A percentile compares a stretch with the other conserved stretches of the same genome.
Evolutionary conservation across 2,329 filamentous ascomycete genomes (phyloP).

Genomic region (Sporothrix curviconia): DNA sequence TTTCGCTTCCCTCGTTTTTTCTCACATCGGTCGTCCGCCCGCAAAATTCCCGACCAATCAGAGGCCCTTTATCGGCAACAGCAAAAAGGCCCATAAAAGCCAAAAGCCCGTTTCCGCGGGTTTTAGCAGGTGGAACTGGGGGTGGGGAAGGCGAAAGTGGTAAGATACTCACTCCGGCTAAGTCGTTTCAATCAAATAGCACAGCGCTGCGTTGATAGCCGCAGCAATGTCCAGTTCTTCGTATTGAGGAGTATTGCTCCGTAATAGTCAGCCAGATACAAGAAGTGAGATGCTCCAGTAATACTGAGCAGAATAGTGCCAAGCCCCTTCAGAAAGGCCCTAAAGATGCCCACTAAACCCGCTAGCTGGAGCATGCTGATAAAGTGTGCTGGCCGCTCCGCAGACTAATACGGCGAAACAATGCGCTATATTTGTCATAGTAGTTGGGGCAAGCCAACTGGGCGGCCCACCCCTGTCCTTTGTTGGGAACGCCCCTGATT

Average conservation of each 20-base stretch:
- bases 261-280: too few relatives aligned
- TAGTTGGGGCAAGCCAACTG: constrained; percentile 1
- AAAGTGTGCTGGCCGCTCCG: constrained; percentile 1
- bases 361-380: background rate
- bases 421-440: constrained; percentile 13
- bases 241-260: too few relatives aligned
- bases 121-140: background rate
- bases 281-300: background rate
- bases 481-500: background rate
- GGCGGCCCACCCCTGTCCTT: background rate
- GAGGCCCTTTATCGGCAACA: background rate
- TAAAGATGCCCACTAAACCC: too few relatives aligned
- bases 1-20: constrained; percentile 2
- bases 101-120: too few relatives aligned
- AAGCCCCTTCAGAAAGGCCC: too few relatives aligned
- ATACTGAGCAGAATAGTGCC: background rate
- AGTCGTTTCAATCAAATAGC: too few relatives aligned
- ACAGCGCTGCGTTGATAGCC: background rate
- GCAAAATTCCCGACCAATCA: constrained; percentile 8
- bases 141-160: constrained; percentile 5
- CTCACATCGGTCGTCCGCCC: background rate
- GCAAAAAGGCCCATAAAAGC: constrained; percentile 4
- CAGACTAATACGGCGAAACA: constrained; percentile 2
- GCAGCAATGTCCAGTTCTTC: too few relatives aligned
- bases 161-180: constrained; percentile 8